phyloP scores from a whole-genome alignment of 2,329 filamentous ascomycete species.

The Phaeosphaeriaceae sp. region DNA sequence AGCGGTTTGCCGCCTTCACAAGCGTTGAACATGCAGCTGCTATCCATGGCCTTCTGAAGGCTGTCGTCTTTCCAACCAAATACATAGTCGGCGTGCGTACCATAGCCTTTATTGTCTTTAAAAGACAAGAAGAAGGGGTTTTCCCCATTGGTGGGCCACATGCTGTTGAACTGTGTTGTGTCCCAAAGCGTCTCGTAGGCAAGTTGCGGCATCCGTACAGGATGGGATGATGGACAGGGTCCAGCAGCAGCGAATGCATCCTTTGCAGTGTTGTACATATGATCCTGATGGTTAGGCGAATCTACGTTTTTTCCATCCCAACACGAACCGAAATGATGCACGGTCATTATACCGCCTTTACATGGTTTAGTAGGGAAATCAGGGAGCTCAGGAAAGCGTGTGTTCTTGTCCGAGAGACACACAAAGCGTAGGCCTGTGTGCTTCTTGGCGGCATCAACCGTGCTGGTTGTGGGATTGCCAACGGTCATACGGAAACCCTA shows the following conservation, averaged over 20 bases:
- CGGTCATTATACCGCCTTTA: conserved; percentile 36
- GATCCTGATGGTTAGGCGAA: conserved; percentile 59
- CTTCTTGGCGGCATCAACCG: conserved; percentile 24
- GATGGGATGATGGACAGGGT: conserved; percentile 33
- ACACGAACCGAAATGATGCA: conserved; percentile 52
- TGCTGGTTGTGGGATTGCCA: conserved; percentile 38
- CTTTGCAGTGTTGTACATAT: conserved; percentile 35
- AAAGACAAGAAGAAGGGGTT: conserved; percentile 37
- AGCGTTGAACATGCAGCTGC: conserved; percentile 32
- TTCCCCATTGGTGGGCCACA: conserved; percentile 33
- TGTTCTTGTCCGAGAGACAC: conserved; percentile 36
- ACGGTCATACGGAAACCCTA: conserved; percentile 43
- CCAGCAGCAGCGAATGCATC: conserved; percentile 28
- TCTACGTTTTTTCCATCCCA: conserved; percentile 68
- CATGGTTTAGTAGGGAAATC: conserved; percentile 37
- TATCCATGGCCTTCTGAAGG: conserved; percentile 34
- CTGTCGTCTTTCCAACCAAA: conserved; percentile 40
- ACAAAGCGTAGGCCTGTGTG: conserved; percentile 32
- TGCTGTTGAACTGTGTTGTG: conserved; percentile 36
- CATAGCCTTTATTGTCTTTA: conserved; percentile 35
- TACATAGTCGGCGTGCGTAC: conserved; percentile 38
- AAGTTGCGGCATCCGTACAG: conserved; percentile 33
- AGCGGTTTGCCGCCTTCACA: conserved; percentile 29
- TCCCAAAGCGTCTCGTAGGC: conserved; percentile 40
- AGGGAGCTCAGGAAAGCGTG: conserved; percentile 33